Evolutionary conservation across 2,329 filamentous ascomycete genomes (phyloP).

Genomic region (Tolypocladium amazonense): DNA sequence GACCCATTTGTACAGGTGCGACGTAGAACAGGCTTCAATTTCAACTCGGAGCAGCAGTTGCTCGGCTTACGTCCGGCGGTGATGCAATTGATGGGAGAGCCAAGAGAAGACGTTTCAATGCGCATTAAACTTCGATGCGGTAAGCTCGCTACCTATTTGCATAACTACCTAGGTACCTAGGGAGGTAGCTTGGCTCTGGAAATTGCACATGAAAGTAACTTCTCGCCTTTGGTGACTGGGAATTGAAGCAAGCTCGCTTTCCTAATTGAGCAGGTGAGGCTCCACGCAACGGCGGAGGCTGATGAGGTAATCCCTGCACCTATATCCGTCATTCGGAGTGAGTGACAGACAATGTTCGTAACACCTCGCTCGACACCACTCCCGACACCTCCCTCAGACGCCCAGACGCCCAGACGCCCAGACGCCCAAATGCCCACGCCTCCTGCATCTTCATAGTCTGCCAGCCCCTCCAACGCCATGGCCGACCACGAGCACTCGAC

Average conservation of each 20-base stretch:
- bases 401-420: too few species aligned
- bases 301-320: not conserved
- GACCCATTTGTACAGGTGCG: not conserved
- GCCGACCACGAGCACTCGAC: constrained; percentile 52
- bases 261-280: not conserved
- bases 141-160: not conserved
- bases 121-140: not conserved
- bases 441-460: not conserved
- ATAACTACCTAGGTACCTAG: too few species aligned
- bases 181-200: too few species aligned
- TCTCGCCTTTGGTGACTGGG: not conserved
- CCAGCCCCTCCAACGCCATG: constrained; percentile 26
- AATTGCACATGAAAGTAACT: too few species aligned
- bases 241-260: not conserved
- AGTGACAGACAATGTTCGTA: not conserved
- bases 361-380: not conserved
- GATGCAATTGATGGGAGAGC: not conserved
- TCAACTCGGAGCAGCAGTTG: not conserved
- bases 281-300: not conserved
- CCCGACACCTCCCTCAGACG: not conserved
- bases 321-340: not conserved
- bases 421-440: not conserved
- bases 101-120: not conserved
- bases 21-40: not conserved
- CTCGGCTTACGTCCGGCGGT: not conserved